These are phyloP conservation scores for Trichodelitschia bisporula DNA, from an alignment of 495 filamentous ascomycete species.

Conservation along the genomic window DNA sequence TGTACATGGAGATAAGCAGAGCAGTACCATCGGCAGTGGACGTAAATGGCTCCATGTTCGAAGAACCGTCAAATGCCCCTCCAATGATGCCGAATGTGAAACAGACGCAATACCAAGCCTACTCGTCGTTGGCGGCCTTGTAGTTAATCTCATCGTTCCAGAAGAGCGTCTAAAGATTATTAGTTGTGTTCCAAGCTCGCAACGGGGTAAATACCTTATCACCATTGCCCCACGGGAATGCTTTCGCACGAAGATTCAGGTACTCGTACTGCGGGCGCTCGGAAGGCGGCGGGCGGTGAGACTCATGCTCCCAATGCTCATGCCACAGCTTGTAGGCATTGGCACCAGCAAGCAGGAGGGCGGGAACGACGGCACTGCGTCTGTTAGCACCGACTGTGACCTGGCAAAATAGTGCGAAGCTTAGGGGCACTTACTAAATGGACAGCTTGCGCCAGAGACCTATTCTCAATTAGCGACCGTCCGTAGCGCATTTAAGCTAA, in stretches of 20 bases:
- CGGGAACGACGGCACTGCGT: conserved; percentile 38
- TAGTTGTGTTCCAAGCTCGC: too few relatives aligned
- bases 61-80: too few relatives aligned
- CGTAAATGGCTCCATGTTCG: too few relatives aligned
- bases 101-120: too few relatives aligned
- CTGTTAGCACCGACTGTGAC: conserved; percentile 1
- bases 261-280: conserved; percentile 77
- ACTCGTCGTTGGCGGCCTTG: neutral
- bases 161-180: conserved; percentile 6
- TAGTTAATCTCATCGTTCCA: conserved; percentile 5
- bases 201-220: conserved; percentile 39
- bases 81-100: too few relatives aligned
- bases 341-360: conserved; percentile 37
- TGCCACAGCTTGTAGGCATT: conserved; percentile 81
- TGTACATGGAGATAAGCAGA: too few relatives aligned
- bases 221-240: conserved; percentile 77
- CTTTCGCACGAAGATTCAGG: conserved; percentile 80
- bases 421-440: conserved; percentile 42
- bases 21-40: too few relatives aligned
- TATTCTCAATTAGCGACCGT: too few relatives aligned
- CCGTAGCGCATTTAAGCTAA: too few relatives aligned
- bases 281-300: conserved; percentile 62
- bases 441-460: conserved; percentile 87
- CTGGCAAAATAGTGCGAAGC: too few relatives aligned
- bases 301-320: conserved; percentile 92